These are phyloP conservation scores for Pestalotiopsis sp. DNA, from an alignment of 2,329 filamentous ascomycete species.

Conservation along the genomic window DNA sequence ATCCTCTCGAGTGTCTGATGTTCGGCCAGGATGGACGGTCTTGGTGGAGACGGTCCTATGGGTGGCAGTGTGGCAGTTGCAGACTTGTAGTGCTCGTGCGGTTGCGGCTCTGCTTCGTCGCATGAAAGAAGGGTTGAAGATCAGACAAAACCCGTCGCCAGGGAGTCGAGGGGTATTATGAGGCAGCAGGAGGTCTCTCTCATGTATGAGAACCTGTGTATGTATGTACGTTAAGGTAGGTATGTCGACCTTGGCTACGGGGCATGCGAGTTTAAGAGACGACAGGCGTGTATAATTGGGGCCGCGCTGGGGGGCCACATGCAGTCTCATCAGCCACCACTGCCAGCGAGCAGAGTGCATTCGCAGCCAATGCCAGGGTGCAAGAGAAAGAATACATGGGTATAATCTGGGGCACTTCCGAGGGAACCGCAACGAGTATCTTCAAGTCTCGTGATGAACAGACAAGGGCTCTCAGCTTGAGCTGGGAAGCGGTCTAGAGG, in stretches of 20 bases:
- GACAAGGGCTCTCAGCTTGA: conserved; percentile 17
- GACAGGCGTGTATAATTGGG: conserved; percentile 27
- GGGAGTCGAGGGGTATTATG: conserved; percentile 35
- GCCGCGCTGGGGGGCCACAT: conserved; percentile 2
- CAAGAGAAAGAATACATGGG: not conserved
- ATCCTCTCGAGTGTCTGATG: not conserved
- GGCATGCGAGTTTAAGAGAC: conserved; percentile 45
- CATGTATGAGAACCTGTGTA: conserved; percentile 30
- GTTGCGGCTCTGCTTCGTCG: conserved; percentile 27
- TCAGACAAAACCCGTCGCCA: conserved; percentile 37
- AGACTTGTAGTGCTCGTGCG: conserved; percentile 6
- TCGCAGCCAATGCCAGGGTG: conserved; percentile 8
- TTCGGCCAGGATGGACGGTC: not conserved
- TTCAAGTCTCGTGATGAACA: conserved; percentile 32
- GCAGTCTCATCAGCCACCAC: conserved; percentile 10
- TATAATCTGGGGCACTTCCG: conserved; percentile 6
- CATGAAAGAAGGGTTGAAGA: conserved; percentile 36
- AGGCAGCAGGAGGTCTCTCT: conserved; percentile 37
- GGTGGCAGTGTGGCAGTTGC: conserved; percentile 16
- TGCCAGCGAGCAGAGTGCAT: conserved; percentile 9
- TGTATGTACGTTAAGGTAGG: conserved; percentile 28
- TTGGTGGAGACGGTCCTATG: conserved; percentile 1
- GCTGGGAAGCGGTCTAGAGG: conserved; percentile 23
- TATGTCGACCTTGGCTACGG: conserved; percentile 38
- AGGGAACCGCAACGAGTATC: conserved; percentile 23